Evolutionary conservation across 2,329 filamentous ascomycete genomes (phyloP), one percentile per base, ranked within the genome.

Genomic region (Phaeosphaeriaceae sp.): DNA sequence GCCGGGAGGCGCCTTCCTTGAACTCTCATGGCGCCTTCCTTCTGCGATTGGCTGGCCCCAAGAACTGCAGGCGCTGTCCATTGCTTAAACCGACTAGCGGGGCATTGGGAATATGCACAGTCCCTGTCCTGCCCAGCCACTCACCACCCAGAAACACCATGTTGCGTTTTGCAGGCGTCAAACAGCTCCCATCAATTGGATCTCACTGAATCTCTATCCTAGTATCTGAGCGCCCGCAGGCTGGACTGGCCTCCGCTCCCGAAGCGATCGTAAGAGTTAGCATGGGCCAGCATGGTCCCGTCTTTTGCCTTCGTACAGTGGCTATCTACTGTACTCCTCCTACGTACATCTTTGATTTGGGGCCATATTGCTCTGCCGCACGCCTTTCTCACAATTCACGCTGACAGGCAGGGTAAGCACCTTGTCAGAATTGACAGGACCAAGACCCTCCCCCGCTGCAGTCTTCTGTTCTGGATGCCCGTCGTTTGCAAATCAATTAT

Each of bases 381-480:
- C 33, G 11, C 33, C 13, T 40, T 42, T 37, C 42, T 26, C 51
- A 37, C 41, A n/a, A n/a, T n/a, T 38, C 30, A 50, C 50, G 59
- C 62, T 63, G 61, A 66, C 60, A 38, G 39, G 48, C 52, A 57
- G 50, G 39, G 56, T 64, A 58, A 64, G 60, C 58, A 54, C 52
- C 45, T 52, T 39, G 60, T 65, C 66, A 66, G 63, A 59, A 49
- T 46, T 49, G 50, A 49, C 58, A 60, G 61, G 58, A 61, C 52
- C 60, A 65, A 52, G 49, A 56, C 50, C 46, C 47, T 53, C 46
- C 46, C 46, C 46, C 52, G 50, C 66, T 66, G 60, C 64, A 66
- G 53, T 58, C 40, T 49, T 48, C 56, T 51, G 62, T 62, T 61
- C 67, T 71, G 64, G 66, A 66, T 57, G 66, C 63, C 50, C 63